Conservation (phyloP, 805 yeast genomes). For the Priceomyces melissophilus region DNA sequence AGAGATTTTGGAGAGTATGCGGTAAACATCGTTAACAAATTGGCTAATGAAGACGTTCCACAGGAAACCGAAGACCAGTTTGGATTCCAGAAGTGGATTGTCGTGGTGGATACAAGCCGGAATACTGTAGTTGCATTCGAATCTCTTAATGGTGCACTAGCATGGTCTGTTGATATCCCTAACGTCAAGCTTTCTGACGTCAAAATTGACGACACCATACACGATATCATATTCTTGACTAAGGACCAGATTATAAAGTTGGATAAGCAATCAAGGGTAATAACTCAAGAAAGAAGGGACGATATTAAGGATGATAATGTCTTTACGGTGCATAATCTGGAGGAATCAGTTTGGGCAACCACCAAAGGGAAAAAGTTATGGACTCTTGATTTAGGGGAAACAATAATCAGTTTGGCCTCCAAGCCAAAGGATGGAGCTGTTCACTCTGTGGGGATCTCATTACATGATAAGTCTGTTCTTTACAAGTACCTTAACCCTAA, state of each 20-base stretch:
- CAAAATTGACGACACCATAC: too few relatives aligned
- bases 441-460: constrained; percentile 61
- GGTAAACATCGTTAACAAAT: constrained; percentile 8
- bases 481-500: constrained; percentile 84
- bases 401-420: constrained; percentile 14
- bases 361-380: constrained; percentile 20
- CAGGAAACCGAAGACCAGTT: constrained; percentile 17
- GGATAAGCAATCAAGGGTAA: too few relatives aligned
- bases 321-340: background rate
- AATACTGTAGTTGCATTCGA: constrained; percentile 41
- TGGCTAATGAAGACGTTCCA: background rate
- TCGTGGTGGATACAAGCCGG: constrained; percentile 21
- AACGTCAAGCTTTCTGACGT: background rate
- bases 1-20: constrained; percentile 28
- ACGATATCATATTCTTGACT: too few relatives aligned
- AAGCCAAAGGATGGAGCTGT: constrained; percentile 22
- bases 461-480: constrained; percentile 67
- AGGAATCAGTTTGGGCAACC: background rate
- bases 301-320: too few relatives aligned
- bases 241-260: too few relatives aligned
- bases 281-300: too few relatives aligned
- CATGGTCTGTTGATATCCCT: constrained; percentile 32
- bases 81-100: constrained; percentile 31
- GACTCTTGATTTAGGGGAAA: constrained; percentile 22
- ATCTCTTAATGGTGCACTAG: constrained; percentile 32